Base-by-base conservation (phyloP, 768 basidiomycete genomes). In the Leccinum arenicola region DNA sequence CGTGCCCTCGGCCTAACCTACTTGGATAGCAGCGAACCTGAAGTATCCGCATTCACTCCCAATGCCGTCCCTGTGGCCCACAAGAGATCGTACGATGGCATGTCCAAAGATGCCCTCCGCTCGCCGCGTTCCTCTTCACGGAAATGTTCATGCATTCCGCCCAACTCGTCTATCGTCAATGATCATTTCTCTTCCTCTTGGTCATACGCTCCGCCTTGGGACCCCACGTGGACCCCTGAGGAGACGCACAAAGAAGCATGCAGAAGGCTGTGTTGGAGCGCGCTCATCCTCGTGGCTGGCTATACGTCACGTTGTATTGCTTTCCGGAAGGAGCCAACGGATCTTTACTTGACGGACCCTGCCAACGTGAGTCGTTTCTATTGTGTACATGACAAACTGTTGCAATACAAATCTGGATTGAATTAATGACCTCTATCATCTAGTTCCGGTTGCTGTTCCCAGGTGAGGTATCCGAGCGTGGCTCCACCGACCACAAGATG, bases 191-290 rank as follows among this genome's bases (percentile, higher is more conserved):
- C 75, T 1, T 75, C 71, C 29, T 70, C 77, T 10, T 85, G 82
- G 75, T 73, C 78, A 0, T 81, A 79, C 54, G 76, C 75, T 11
- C 78, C 84, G 6, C 81, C 84, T 1, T 93, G 89, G 89, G 81
- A 85, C 64, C 69, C 78, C 0, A 59, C 71, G 3, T 89, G 88
- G 88, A 74, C 77, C 3, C 68, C 75, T 1, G 75, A 73, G 1
- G 82, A 92, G 61, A 78, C 80, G 35, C 80, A 81, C 38, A 82
- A 81, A 55, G 91, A 93, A 67, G 87, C 89, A 64, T 84, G 84
- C 57, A 81, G 90, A n/a, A 75, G 91, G 25, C 76, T 92, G 17
- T 88, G 87, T 67, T 92, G 91, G 91, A 81, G 82, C 59, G 81
- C 90, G 17, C 79, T 93, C 43, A 80, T 81, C 59, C 79, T 91